Conservation (phyloP, 2,329 filamentous ascomycete species). For the Zasmidium citrigriseum region DNA sequence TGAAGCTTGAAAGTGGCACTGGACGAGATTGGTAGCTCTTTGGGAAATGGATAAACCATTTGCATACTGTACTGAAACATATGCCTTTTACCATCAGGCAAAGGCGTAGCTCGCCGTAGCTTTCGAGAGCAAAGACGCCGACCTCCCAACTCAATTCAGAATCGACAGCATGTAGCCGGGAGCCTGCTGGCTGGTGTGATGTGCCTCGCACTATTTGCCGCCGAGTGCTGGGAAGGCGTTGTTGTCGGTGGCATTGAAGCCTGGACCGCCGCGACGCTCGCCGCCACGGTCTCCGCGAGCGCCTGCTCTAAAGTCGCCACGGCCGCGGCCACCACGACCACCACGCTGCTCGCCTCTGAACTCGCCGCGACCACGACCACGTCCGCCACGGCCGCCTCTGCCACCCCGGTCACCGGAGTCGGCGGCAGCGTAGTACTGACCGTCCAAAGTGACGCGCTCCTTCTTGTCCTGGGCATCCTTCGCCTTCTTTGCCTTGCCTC, state of each 20-base stretch:
- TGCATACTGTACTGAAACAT: constrained; percentile 10
- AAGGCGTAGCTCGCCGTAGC: neutral
- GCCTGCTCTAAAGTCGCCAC: constrained; percentile 40
- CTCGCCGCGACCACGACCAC: constrained; percentile 41
- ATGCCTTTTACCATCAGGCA: neutral
- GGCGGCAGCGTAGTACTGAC: constrained; percentile 61
- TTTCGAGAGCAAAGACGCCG: neutral
- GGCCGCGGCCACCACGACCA: constrained; percentile 34
- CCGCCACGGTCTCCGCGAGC: constrained; percentile 27
- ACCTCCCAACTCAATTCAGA: neutral
- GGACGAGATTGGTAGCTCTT: neutral
- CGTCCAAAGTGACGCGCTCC: constrained; percentile 84
- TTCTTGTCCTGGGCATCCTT: constrained; percentile 85
- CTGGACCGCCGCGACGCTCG: constrained; percentile 21
- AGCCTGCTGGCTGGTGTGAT: neutral
- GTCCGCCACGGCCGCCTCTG: constrained; percentile 53
- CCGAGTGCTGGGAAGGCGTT: constrained; percentile 39
- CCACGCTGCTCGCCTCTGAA: constrained; percentile 49
- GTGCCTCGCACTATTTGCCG: constrained; percentile 8
- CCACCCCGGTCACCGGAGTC: constrained; percentile 59
- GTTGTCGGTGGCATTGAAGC: constrained; percentile 34
- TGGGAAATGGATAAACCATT: neutral
- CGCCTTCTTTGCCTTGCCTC: constrained; percentile 75
- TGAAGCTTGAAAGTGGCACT: neutral
- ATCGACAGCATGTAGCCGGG: constrained; percentile 2